A percentile compares a stretch with the other conserved stretches of the same genome.
phyloP scores from a whole-genome alignment of 768 basidiomycete species.

The Amanita molliuscula region DNA sequence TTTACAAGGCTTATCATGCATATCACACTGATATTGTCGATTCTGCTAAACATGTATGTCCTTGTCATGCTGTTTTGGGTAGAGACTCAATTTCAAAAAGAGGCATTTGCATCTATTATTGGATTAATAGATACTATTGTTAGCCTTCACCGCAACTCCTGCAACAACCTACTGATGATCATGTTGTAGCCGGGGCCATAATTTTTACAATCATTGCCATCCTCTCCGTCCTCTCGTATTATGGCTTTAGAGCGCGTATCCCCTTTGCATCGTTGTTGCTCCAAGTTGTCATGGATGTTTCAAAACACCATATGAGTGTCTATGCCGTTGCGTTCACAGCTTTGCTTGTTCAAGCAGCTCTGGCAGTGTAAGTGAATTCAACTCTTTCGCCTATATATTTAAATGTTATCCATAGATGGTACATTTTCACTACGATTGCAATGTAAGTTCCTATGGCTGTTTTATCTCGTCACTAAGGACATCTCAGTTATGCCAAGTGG shows the following conservation, averaged over 20 bases:
- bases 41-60: constrained; percentile 53
- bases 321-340: constrained; percentile 69
- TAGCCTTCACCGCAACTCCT: constrained; percentile 14
- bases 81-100: constrained; percentile 22
- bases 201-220: constrained; percentile 77
- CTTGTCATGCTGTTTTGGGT: not conserved
- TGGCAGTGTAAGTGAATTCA: constrained; percentile 45
- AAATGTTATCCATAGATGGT: constrained; percentile 40
- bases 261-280: constrained; percentile 71
- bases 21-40: constrained; percentile 55
- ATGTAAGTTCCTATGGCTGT: not conserved
- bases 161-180: not conserved
- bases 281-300: constrained; percentile 76
- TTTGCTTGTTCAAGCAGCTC: constrained; percentile 58
- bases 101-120: constrained; percentile 67
- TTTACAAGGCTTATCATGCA: constrained; percentile 76
- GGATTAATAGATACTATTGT: constrained; percentile 65
- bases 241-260: constrained; percentile 60
- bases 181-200: constrained; percentile 59
- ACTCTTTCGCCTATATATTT: not conserved
- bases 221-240: constrained; percentile 67
- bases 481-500: constrained; percentile 48
- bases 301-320: constrained; percentile 74
- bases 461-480: not conserved
- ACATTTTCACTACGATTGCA: constrained; percentile 65